phyloP scores from a whole-genome alignment of 345 rosid genomes.

The Lepidium africanum region DNA sequence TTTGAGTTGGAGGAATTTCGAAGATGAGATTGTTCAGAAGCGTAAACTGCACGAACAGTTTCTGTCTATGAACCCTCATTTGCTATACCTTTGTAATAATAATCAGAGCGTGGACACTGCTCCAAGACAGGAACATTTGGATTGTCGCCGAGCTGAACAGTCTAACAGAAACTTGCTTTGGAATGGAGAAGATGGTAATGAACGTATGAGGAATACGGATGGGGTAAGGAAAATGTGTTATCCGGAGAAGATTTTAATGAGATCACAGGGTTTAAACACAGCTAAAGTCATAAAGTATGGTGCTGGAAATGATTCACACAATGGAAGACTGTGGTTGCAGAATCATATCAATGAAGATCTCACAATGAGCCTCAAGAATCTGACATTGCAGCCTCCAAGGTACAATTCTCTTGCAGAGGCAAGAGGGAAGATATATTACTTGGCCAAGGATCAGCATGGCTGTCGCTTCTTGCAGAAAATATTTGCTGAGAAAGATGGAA shows the following conservation, averaged over 20 bases:
- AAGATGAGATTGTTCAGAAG: conserved; percentile 24
- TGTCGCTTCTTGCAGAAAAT: conserved; percentile 66
- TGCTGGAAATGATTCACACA: conserved; percentile 36
- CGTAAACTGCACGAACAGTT: conserved; percentile 8
- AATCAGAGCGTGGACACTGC: not conserved
- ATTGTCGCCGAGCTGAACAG: conserved; percentile 37
- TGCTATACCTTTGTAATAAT: conserved; percentile 1
- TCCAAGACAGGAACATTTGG: conserved; percentile 40
- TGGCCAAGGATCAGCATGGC: conserved; percentile 77
- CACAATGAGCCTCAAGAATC: conserved; percentile 28
- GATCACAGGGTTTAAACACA: conserved; percentile 45
- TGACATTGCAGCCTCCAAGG: conserved; percentile 41
- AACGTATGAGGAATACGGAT: conserved; percentile 34
- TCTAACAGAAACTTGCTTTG: conserved; percentile 42
- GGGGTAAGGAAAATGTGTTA: conserved; percentile 35
- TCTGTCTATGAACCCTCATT: conserved; percentile 15
- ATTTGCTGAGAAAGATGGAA: conserved; percentile 47
- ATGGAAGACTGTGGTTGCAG: conserved; percentile 37
- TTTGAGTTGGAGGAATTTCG: conserved; percentile 37
- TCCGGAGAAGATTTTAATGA: conserved; percentile 59
- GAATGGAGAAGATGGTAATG: conserved; percentile 28
- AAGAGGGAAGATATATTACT: conserved; percentile 44
- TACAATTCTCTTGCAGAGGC: conserved; percentile 46
- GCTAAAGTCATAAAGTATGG: conserved; percentile 45
- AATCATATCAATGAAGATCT: conserved; percentile 38